phyloP scores from a whole-genome alignment of 352 stramenopile species.

The Phytophthora crassamura region DNA sequence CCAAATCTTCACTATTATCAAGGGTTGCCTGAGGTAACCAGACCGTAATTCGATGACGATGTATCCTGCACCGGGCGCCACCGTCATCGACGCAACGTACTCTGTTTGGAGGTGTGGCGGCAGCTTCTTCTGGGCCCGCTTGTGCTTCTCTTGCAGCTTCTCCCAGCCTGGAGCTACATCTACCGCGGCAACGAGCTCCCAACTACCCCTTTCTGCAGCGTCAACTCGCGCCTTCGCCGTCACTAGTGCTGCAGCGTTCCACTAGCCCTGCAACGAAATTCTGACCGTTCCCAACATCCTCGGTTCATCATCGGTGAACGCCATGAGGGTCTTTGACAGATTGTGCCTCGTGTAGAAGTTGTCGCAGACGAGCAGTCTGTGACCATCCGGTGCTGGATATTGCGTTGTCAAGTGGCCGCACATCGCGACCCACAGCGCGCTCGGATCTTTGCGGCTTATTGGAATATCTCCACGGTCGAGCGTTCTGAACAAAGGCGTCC shows the following conservation, averaged over 20 bases:
- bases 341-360: slow-evolving; percentile 18
- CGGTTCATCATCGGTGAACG: slow-evolving; percentile 9
- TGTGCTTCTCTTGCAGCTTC: slow-evolving; percentile 20
- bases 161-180: slow-evolving; percentile 4
- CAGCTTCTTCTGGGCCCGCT: too few relatives aligned
- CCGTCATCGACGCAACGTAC: too few relatives aligned
- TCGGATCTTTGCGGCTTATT: slow-evolving; percentile 2
- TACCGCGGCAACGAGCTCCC: slow-evolving; percentile 10
- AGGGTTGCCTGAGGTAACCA: too few relatives aligned
- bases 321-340: slow-evolving; percentile 1
- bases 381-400: neutral
- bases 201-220: neutral
- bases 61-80: too few relatives aligned
- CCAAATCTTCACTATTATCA: too few relatives aligned
- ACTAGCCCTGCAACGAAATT: slow-evolving; percentile 9
- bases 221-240: slow-evolving; percentile 1
- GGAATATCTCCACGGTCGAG: neutral
- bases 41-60: too few relatives aligned
- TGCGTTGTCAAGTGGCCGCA: slow-evolving; percentile 14
- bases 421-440: slow-evolving; percentile 12
- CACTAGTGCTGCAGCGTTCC: neutral
- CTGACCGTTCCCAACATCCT: too few relatives aligned
- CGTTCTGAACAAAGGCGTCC: too few relatives aligned
- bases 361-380: slow-evolving; percentile 12
- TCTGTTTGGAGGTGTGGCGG: too few relatives aligned